Evolutionary conservation across 192 early-diverging fungal species (phyloP).

Genomic region (Mortierella claussenii): DNA sequence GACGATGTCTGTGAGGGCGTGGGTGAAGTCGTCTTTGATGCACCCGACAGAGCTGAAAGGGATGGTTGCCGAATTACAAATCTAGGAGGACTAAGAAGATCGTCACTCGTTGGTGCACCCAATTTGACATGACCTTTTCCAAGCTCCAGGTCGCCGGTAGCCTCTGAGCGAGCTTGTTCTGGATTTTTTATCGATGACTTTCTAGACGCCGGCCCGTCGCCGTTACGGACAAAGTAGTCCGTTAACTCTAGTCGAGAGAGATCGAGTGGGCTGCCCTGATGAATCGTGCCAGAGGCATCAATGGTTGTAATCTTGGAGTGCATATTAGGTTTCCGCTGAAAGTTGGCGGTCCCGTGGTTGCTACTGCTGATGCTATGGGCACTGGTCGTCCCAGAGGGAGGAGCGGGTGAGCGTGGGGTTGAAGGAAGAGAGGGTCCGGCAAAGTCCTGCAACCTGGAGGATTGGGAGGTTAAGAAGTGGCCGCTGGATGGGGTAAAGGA

Average conservation of each 20-base stretch:
- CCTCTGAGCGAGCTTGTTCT: constrained; percentile 1
- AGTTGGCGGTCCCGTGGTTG: not conserved
- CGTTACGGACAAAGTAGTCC: constrained; percentile 15
- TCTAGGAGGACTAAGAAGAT: constrained; percentile 30
- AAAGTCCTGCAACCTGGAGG: constrained; percentile 31
- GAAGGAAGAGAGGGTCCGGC: constrained; percentile 4
- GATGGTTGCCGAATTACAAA: constrained; percentile 38
- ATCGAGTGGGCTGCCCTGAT: constrained; percentile 14
- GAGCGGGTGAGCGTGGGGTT: not conserved
- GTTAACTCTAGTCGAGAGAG: constrained; percentile 18
- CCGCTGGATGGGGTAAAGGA: constrained; percentile 23
- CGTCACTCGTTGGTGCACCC: constrained; percentile 14
- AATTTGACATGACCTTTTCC: constrained; percentile 1
- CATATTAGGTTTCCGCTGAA: constrained; percentile 8
- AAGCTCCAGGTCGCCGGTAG: constrained; percentile 3
- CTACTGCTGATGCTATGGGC: constrained; percentile 5
- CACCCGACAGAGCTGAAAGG: constrained; percentile 9
- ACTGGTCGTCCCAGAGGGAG: not conserved
- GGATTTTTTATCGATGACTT: constrained; percentile 2
- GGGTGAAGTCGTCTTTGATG: constrained; percentile 24
- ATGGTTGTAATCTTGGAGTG: constrained; percentile 36
- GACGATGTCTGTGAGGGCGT: constrained; percentile 35
- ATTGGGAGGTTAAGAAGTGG: constrained; percentile 42
- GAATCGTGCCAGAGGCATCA: constrained; percentile 22
- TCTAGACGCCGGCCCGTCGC: constrained; percentile 1